These are phyloP conservation scores for Yarrowia keelungensis DNA, from an alignment of 805 yeast species.

Conservation along the genomic window DNA sequence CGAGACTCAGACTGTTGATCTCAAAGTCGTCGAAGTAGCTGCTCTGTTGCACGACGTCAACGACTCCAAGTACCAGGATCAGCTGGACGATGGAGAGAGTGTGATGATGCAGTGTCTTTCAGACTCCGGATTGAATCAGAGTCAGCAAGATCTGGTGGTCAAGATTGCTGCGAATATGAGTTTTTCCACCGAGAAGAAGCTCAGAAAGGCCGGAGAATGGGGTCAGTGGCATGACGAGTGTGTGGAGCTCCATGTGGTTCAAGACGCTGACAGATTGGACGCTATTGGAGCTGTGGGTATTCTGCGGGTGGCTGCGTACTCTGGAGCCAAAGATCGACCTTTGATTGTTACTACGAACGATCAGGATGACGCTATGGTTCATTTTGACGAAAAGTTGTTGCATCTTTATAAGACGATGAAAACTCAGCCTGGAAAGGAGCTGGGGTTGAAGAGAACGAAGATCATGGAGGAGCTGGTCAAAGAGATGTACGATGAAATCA, in stretches of 20 bases:
- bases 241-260: conserved; percentile 49
- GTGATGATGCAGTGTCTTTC: conserved; percentile 40
- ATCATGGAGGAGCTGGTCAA: conserved; percentile 43
- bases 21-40: conserved; percentile 47
- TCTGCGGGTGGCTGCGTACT: conserved; percentile 49
- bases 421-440: conserved; percentile 44
- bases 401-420: conserved; percentile 45
- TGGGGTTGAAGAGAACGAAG: conserved; percentile 41
- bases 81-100: conserved; percentile 21
- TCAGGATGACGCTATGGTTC: conserved; percentile 43
- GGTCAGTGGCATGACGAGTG: conserved; percentile 48
- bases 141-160: conserved; percentile 42
- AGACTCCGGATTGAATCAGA: conserved; percentile 39
- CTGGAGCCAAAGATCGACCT: conserved; percentile 46
- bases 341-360: conserved; percentile 39
- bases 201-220: conserved; percentile 45
- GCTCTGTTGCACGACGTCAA: conserved; percentile 49
- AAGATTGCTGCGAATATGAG: conserved; percentile 46
- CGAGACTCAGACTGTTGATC: conserved; percentile 41
- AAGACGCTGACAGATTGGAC: conserved; percentile 53
- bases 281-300: conserved; percentile 52
- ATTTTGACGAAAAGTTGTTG: conserved; percentile 49
- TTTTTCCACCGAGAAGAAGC: conserved; percentile 45
- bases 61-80: conserved; percentile 47
- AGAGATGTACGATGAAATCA: conserved; percentile 26